These are phyloP conservation scores for Neoboletus magnificus DNA, from an alignment of 768 basidiomycete genomes.

Conservation along the genomic window DNA sequence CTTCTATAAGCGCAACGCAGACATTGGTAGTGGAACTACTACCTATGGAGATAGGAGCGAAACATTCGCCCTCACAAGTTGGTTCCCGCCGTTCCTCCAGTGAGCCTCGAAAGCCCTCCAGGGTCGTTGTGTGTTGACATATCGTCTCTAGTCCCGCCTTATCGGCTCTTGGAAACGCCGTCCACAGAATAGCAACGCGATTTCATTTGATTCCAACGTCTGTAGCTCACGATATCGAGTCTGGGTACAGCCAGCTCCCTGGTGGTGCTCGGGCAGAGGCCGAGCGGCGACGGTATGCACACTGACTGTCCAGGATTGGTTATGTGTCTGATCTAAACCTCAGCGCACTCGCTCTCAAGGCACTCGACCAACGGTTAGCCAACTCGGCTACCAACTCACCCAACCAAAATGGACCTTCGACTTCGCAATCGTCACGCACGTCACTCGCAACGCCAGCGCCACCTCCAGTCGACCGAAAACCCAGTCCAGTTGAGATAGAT, in stretches of 20 bases:
- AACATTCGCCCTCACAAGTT: conserved; percentile 90
- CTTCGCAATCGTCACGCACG: conserved; percentile 27
- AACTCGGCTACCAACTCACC: conserved; percentile 40
- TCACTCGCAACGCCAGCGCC: conserved; percentile 31
- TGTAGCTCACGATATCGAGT: conserved; percentile 59
- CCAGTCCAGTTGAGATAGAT: conserved; percentile 21
- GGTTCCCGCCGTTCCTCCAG: conserved; percentile 98
- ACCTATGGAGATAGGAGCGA: conserved; percentile 93
- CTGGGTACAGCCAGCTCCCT: conserved; percentile 73
- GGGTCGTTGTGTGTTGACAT: background rate
- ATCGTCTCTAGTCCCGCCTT: conserved; percentile 59
- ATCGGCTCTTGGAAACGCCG: conserved; percentile 59
- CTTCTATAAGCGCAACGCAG: conserved; percentile 90
- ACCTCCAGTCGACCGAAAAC: conserved; percentile 32
- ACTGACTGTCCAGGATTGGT: background rate
- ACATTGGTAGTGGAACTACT: conserved; percentile 57
- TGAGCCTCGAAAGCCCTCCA: conserved; percentile 40
- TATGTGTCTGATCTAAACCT: conserved; percentile 8
- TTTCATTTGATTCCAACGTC: conserved; percentile 73
- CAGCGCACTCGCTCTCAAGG: conserved; percentile 95
- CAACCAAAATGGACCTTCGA: conserved; percentile 28
- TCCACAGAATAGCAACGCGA: conserved; percentile 62
- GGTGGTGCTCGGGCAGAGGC: conserved; percentile 94
- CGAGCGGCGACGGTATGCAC: conserved; percentile 80
- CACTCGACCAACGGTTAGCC: conserved; percentile 90